Evolutionary conservation across 2,329 filamentous ascomycete species (phyloP).

Genomic region (Fusarium sterilihyphosum): DNA sequence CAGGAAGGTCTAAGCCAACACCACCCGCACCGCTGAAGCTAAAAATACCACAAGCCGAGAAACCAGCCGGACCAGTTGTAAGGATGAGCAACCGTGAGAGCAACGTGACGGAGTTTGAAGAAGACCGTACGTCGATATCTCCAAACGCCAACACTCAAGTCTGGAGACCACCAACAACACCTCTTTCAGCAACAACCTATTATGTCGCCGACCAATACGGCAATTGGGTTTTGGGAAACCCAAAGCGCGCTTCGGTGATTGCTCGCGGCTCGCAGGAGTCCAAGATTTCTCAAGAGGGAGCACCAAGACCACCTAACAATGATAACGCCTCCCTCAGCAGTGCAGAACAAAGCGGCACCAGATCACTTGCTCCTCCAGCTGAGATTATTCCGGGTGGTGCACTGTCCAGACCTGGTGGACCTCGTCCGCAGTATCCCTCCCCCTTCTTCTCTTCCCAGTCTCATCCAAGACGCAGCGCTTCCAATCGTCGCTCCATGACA

Average conservation of each 20-base stretch:
- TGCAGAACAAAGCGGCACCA: background rate
- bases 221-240: constrained; percentile 62
- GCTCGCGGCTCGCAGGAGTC: constrained; percentile 36
- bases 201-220: constrained; percentile 64
- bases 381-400: constrained; percentile 45
- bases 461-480: constrained; percentile 34
- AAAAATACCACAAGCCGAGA: constrained; percentile 40
- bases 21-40: constrained; percentile 43
- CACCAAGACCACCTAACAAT: constrained; percentile 30
- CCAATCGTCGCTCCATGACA: constrained; percentile 31
- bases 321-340: constrained; percentile 17
- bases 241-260: constrained; percentile 43
- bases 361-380: constrained; percentile 43
- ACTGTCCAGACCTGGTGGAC: constrained; percentile 31
- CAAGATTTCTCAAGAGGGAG: constrained; percentile 15
- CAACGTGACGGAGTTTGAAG: constrained; percentile 63
- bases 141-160: constrained; percentile 54
- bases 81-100: constrained; percentile 50
- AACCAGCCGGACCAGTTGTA: background rate
- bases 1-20: constrained; percentile 22
- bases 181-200: constrained; percentile 56
- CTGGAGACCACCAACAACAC: constrained; percentile 60
- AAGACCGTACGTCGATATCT: constrained; percentile 53
- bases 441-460: constrained; percentile 41
- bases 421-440: constrained; percentile 35